Base-by-base conservation (phyloP, 139 green algal species). In the Coelastrella sp. region DNA sequence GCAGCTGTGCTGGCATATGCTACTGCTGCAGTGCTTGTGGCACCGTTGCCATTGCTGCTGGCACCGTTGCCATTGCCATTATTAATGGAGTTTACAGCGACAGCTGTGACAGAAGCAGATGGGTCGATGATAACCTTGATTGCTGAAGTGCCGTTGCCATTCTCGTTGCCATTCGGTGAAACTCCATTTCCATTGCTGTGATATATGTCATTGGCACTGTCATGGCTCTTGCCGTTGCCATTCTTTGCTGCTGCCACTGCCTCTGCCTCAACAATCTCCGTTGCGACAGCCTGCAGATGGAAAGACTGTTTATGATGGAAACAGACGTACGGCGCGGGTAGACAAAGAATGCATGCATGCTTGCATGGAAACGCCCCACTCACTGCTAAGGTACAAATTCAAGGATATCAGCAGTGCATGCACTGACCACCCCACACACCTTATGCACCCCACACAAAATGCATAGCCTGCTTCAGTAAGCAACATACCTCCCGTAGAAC, bases 111-210 rank as follows among this genome's bases (percentile, higher is more conserved):
- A 8, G 78, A 59, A 58, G 63, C 65, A 27, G 74, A 58, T 35
- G 72, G 72, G 14, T 27, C 24, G 10, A 81, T 57, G 9, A 89
- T 74, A 14, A 81, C 84, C 58, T 90, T 76, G 24, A 84, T 35
- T n/a, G n/a, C 6, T 76, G 85, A 83, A 58, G 88, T 87, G 87
- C 92, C 93, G 20, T 93, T 94, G 73, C 89, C 88, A 82, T 90
- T 49, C 35, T 49, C 35, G 35, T 49, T 93, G 7, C 58, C 81
- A 60, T 76, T 78, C 0, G 70, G 14, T 15, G 78, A 25, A 8
- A 15, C 78, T 58, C 84, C 85, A 20, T 60, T 91, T 63, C 87
- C 91, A 74, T 92, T 92, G 25, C 93, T 80, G 74, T 93, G 91
- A 61, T 79, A 58, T 25, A 76, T 85, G 65, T 78, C 91, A 7